Base-by-base conservation (phyloP, 225 moss, liverwort and hornwort species). In the Straminergon stramineum region DNA sequence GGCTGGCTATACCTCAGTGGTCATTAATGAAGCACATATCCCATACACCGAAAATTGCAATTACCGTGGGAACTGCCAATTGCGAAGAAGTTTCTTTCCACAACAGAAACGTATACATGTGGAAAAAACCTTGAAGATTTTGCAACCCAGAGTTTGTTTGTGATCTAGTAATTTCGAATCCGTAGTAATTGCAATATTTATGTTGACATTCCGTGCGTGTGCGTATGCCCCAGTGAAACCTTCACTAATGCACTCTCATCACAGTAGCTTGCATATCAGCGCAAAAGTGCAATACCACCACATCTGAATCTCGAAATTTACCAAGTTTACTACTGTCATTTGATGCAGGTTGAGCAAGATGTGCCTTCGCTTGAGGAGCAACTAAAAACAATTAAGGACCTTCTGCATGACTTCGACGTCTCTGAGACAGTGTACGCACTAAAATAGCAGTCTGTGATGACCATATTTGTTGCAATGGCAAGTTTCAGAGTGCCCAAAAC, bases 301-400 rank as follows among this genome's bases (percentile, higher is more conserved):
- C 16, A 35, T 51, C 51, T 63, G 9, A 51, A 31, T 68, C 20
- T 84, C 5, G 3, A 88, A 53, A 4, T 65, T 35, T 67, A n/a
- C 19, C 24, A 84, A 64, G 4, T 48, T 52, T 37, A 34, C 16
- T 39, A 23, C 53, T 84, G 70, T 70, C 15, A 27, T 62, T 31
- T 80, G 52, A 60, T 88, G 24, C 86, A 99, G 99, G 91, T 99
- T 90, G 99, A 97, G 84, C 90, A 95, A 82, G 95, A 95, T 82
- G 93, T 94, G 75, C 99, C 97, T 87, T 90, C 88, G 0, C 65
- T 96, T 87, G 94, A 99, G 83, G 92, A 96, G 81, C 96, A 97
- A 82, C 73, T 96, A 55, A 91, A 79, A 73, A 90, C 93, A 63
- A 90, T 97, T 43, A 99, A 97, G 83, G 91, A 90, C 81, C 93